Evolutionary conservation across 148 eudicot genomes (phyloP), one percentile per base, ranked within the genome.

Genomic region (Chenopodium berlandieri): DNA sequence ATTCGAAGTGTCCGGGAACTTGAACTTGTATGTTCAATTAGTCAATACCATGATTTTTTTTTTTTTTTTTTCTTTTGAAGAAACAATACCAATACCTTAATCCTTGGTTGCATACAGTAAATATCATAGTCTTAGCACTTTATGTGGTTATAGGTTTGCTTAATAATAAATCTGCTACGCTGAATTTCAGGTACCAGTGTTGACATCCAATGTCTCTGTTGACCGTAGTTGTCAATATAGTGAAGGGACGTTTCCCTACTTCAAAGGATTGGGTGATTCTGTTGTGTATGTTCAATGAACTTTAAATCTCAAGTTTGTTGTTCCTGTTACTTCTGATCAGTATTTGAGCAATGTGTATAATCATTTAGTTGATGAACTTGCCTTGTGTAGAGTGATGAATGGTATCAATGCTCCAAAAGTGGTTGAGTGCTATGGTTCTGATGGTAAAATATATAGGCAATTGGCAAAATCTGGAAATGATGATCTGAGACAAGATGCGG

Each of bases 381-480:
- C 90, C 58, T 73, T 73, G 17, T 73, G 76, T 48, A 96, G 99
- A 86, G 91, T 96, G 83, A 96, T 96, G 99, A 94, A 92, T 87
- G 99, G 99, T 77, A 94, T 96, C 87, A 96, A 96, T 91, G 99
- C 99, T 87, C 99, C 99, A 48, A 96, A 96, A 84, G 97, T 92
- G 83, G 97, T 96, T 78, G 95, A 91, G 80, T 94, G 99, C 89
- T 89, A 88, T 63, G 99, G 98, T 78, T 96, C 99, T 67, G 97
- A 96, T 82, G 99, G 99, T 79, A 94, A 89, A 86, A 92, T 83
- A 83, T 96, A 96, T 78, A 90, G 93, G 67, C 99, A 96, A 86
- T 90, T 96, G 82, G 99, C 98, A 73, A 96, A 96, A 88, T 96
- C 99, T 82, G 99, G 99, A 79, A 96, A 96, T 80, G 99, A 96